These are phyloP conservation scores for Paraphoma sp. DNA, from an alignment of 2,329 filamentous ascomycete genomes.

Conservation along the genomic window DNA sequence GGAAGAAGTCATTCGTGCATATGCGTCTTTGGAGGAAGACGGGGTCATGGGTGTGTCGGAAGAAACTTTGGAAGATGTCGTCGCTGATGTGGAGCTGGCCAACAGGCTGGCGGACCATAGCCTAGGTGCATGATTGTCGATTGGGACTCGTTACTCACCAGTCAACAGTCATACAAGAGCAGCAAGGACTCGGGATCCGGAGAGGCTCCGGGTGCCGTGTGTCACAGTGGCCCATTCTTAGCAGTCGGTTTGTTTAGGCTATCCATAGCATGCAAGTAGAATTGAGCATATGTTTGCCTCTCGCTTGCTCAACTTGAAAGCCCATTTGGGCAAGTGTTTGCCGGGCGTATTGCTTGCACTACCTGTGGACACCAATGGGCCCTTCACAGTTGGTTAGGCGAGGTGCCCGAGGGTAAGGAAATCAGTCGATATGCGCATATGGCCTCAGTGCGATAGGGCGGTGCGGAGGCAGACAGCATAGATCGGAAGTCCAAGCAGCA, in stretches of 20 bases:
- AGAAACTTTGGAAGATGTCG: constrained; percentile 1
- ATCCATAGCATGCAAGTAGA: too few species aligned
- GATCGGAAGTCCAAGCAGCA: background rate
- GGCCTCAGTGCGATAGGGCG: background rate
- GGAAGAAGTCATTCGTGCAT: constrained; percentile 28
- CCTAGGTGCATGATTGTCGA: constrained; percentile 8
- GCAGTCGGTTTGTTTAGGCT: too few species aligned
- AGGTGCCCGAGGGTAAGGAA: background rate
- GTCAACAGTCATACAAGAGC: too few species aligned
- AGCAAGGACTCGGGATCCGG: too few species aligned
- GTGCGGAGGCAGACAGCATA: background rate
- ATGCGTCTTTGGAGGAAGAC: constrained; percentile 11
- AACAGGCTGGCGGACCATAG: constrained; percentile 21
- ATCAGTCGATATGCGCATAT: background rate
- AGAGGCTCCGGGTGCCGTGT: too few species aligned
- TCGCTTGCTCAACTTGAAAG: too few species aligned
- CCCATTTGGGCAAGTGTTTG: too few species aligned
- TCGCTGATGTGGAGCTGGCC: constrained; percentile 13
- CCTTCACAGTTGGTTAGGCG: background rate
- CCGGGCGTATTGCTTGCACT: too few species aligned
- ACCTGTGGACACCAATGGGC: background rate
- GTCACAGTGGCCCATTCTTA: too few species aligned
- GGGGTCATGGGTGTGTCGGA: constrained; percentile 5
- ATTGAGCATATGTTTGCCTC: too few species aligned
- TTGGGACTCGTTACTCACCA: too few species aligned